These are phyloP conservation scores for Pneumocystis carinii DNA, from an alignment of 1,139 yeast genomes.

Conservation along the genomic window DNA sequence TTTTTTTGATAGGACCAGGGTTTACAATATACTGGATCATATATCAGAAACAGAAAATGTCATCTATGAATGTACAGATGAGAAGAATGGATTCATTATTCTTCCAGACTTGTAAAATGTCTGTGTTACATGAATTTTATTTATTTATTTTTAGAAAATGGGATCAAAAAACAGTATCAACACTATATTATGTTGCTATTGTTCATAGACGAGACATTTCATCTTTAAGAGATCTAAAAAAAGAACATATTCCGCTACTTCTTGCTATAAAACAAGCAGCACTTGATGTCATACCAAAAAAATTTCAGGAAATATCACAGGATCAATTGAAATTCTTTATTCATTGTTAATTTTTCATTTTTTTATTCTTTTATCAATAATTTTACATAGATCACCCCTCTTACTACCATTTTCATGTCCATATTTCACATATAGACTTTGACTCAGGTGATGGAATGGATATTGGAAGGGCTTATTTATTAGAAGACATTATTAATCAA, in stretches of 20 bases:
- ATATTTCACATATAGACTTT: slow-evolving; percentile 62
- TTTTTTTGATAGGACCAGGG: slow-evolving; percentile 23
- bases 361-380: background rate
- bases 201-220: slow-evolving; percentile 58
- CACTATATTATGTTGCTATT: slow-evolving; percentile 66
- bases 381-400: slow-evolving; percentile 55
- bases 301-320: slow-evolving; percentile 28
- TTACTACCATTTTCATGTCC: slow-evolving; percentile 87
- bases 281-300: slow-evolving; percentile 32
- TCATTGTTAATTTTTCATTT: slow-evolving; percentile 32
- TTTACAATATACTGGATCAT: slow-evolving; percentile 60
- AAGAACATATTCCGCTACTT: slow-evolving; percentile 44
- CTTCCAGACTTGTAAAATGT: slow-evolving; percentile 27
- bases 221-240: slow-evolving; percentile 59
- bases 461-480: slow-evolving; percentile 65
- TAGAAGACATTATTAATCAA: slow-evolving; percentile 71
- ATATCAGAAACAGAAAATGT: slow-evolving; percentile 79
- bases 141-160: slow-evolving; percentile 68
- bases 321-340: slow-evolving; percentile 58
- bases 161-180: slow-evolving; percentile 60
- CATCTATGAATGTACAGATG: slow-evolving; percentile 45
- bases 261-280: slow-evolving; percentile 33
- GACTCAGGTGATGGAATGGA: slow-evolving; percentile 62
- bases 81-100: slow-evolving; percentile 34
- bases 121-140: slow-evolving; percentile 23